Evolutionary conservation across 352 stramenopile genomes (phyloP).

Genomic region (Pythium guiyangense): DNA sequence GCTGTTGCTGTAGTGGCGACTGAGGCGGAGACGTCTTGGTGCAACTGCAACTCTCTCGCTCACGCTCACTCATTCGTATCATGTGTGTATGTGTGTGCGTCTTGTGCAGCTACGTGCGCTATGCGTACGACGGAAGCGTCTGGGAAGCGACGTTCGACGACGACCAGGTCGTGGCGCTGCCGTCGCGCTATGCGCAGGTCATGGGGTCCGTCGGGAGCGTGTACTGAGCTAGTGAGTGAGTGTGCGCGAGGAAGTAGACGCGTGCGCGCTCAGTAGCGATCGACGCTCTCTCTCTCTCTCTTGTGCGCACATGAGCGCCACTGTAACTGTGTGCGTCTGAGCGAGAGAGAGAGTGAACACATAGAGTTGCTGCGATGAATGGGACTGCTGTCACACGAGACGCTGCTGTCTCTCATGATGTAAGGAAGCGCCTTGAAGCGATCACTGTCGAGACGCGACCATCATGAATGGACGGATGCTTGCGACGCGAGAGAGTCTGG

Average conservation of each 20-base stretch:
- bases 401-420: too few species aligned
- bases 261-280: too few species aligned
- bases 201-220: constrained; percentile 68
- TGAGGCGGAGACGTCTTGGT: neutral
- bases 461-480: too few species aligned
- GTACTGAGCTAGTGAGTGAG: constrained; percentile 25
- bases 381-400: too few species aligned
- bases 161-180: constrained; percentile 60
- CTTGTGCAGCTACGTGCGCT: constrained; percentile 61
- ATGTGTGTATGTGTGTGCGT: neutral
- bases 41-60: neutral
- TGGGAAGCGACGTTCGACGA: constrained; percentile 84
- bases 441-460: too few species aligned
- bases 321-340: neutral
- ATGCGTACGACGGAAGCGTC: constrained; percentile 62
- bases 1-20: neutral
- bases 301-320: too few species aligned
- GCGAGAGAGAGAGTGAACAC: neutral
- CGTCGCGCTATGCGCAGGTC: constrained; percentile 59
- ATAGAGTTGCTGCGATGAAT: too few species aligned
- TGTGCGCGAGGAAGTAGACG: too few species aligned
- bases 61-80: too few species aligned
- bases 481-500: too few species aligned
- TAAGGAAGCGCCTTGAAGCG: too few species aligned
- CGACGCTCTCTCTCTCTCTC: too few species aligned